Percentiles rank a stretch among this genome's conserved stretches.
These are phyloP conservation scores for Russula dissimulans DNA, from an alignment of 768 basidiomycete genomes.

Conservation along the genomic window DNA sequence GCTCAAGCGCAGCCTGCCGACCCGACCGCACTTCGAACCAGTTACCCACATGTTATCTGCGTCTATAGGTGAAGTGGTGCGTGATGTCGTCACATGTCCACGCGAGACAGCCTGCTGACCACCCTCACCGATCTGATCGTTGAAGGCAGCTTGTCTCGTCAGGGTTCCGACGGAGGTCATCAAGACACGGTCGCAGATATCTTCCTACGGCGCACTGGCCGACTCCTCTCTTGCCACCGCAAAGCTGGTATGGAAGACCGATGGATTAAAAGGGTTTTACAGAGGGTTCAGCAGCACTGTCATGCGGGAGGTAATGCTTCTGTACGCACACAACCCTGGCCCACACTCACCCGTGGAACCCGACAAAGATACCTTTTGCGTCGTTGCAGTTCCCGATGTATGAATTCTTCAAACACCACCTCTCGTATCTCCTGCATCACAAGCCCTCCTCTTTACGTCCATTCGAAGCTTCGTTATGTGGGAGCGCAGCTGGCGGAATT, in stretches of 20 bases:
- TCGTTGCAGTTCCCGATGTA: conserved; percentile 95
- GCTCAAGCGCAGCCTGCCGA: conserved; percentile 66
- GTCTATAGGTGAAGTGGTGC: conserved; percentile 44
- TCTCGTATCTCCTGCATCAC: conserved; percentile 46
- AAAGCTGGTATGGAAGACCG: conserved; percentile 42
- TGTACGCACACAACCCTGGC: not conserved
- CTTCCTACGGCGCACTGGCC: conserved; percentile 51
- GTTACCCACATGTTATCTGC: conserved; percentile 51
- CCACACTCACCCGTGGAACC: not conserved
- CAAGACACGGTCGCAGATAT: conserved; percentile 88
- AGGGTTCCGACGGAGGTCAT: conserved; percentile 95
- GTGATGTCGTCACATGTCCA: conserved; percentile 16
- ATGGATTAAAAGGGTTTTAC: conserved; percentile 76
- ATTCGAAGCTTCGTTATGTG: conserved; percentile 79
- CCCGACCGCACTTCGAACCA: conserved; percentile 51
- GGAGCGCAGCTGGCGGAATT: conserved; percentile 81
- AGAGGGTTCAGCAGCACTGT: conserved; percentile 80
- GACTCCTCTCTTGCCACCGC: conserved; percentile 55
- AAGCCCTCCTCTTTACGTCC: conserved; percentile 44
- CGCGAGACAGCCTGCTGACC: conserved; percentile 3
- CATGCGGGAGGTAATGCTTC: conserved; percentile 45
- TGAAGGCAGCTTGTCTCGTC: conserved; percentile 77
- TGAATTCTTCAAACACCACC: conserved; percentile 67
- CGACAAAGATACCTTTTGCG: conserved; percentile 81
- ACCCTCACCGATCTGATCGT: not conserved